Evolutionary conservation across 202 grass and related monocot genomes (phyloP), one percentile per base, ranked within the genome.

Genomic region (Digitaria exilis): DNA sequence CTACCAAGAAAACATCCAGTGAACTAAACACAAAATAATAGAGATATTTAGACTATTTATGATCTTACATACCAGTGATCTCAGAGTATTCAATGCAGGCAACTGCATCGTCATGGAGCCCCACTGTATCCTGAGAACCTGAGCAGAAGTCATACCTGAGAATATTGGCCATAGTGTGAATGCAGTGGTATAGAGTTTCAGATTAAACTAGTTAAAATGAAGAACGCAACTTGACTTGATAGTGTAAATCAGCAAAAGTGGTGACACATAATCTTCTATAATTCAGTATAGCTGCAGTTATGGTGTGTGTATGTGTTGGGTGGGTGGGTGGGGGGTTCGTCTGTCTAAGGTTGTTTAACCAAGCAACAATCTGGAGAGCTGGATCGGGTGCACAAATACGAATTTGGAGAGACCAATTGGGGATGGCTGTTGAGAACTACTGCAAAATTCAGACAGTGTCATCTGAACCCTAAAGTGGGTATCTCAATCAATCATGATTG

Each of bases 111-210:
- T 69, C 80, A 64, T 92, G 90, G 61, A 82, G 60, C 19, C 83
- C 90, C n/a, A 93, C 77, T 24, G 52, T 71, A 67, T 70, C 80
- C 65, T 89, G 82, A 56, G 61, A 58, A 63, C 83, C 88, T 79
- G 90, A 92, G 88, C 50, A 54, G 62, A 96, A 89, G 30, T 93
- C 82, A 81, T 92, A 93, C 90, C 88, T 96, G 84, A 81, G 9
- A 80, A 84, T 86, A 72, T 82, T 89, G 5, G 52, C 71, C 30
- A 45, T 9, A 81, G 24, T 30, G 18, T 57, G 61, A 84, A 66
- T 42, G 57, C 39, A 60, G 57, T 37, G 25, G 69, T 54, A 76
- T 64, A 43, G 19, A 63, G 16, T 75, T n/a, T 46, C 34, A 39
- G 22, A 72, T 30, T 79, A 79, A 51, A 57, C 9, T 50, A 59